Evolutionary conservation across 164 flowering plant species (phyloP), one percentile per base, ranked within the genome.

Genomic region (Chimonanthus salicifolius): DNA sequence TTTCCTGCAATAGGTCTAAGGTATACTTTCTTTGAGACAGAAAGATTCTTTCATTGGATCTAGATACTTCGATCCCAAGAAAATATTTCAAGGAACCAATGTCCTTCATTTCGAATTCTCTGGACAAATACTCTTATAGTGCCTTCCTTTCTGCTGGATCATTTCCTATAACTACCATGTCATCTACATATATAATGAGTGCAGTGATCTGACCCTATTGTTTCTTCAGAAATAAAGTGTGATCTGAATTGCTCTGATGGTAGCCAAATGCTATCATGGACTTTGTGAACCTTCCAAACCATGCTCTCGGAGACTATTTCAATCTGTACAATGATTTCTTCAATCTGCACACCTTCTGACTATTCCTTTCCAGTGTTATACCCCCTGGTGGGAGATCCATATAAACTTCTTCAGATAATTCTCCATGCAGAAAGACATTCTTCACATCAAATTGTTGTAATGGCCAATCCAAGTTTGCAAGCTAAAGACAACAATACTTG

Each of bases 241-340:
- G 63, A n/a, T 60, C 63, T 60, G 63, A 60, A 60, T 60, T 60
- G 15, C 63, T 60, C 63, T 60, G 63, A 60, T 60, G 63, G 63
- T 60, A 7, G 63, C 63, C 63, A 60, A 60, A 60, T 13, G 63
- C 20, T 60, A 13, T 60, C 63, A 60, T 60, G 15, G 63, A 60
- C 63, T 60, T 60, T 60, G 21, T 60, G 63, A 60, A 60, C 18
- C 63, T 60, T 60, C 21, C 63, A 60, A 60, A 20, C 63, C 21
- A 60, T 13, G 63, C 63, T 60, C 63, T 60, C 18, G n/a, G 63
- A 60, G 51, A 49, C 8, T 49, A 8, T 49, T 49, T 49, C 51
- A 49, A 49, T 20, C 51, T 1, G 1, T 49, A 49, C 51, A 49
- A 8, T 49, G 51, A 49, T 49, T 49, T 49, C 51, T 49, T 49